Percentiles rank a stretch among this genome's conserved stretches.
Evolutionary conservation across 1,139 yeast genomes (phyloP).

Genomic region (Geotrichum fermentans): DNA sequence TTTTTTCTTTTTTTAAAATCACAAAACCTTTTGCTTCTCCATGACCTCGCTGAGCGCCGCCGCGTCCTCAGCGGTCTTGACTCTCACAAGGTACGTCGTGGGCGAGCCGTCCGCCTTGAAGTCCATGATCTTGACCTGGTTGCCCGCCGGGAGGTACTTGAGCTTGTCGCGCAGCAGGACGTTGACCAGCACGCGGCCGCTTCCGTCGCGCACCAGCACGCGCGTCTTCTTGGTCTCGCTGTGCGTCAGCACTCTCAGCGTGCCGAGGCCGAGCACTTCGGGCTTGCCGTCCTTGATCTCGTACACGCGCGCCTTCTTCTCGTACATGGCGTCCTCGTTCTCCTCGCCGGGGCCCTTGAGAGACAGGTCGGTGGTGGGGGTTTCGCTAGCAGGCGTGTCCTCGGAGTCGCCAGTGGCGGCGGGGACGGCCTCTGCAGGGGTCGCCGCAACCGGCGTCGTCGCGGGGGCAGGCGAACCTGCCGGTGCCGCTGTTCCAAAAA

Average conservation of each 20-base stretch:
- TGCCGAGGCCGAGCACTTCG: slow-evolving; percentile 64
- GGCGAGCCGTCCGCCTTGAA: slow-evolving; percentile 46
- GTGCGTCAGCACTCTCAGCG: slow-evolving; percentile 63
- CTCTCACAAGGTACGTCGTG: slow-evolving; percentile 63
- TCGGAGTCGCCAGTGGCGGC: slow-evolving; percentile 21
- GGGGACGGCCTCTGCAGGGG: slow-evolving; percentile 12
- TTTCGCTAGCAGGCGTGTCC: slow-evolving; percentile 20
- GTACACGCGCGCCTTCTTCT: slow-evolving; percentile 70
- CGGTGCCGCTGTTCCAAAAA: slow-evolving; percentile 3
- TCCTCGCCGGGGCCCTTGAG: slow-evolving; percentile 78
- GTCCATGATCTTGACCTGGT: slow-evolving; percentile 52
- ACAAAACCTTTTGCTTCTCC: slow-evolving; percentile 38
- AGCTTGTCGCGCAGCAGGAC: slow-evolving; percentile 50
- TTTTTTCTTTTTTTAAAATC: background rate
- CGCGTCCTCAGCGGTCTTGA: slow-evolving; percentile 70
- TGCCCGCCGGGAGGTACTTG: slow-evolving; percentile 42
- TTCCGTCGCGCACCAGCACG: slow-evolving; percentile 78
- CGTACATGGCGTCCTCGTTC: slow-evolving; percentile 59
- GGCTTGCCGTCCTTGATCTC: slow-evolving; percentile 35
- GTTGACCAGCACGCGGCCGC: slow-evolving; percentile 75
- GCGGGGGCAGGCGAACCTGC: background rate
- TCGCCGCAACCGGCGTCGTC: slow-evolving; percentile 1
- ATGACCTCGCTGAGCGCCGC: slow-evolving; percentile 53
- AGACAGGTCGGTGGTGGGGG: slow-evolving; percentile 30
- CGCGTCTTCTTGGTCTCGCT: slow-evolving; percentile 58